Base-by-base conservation (phyloP, 352 stramenopile species). In the Globisporangium yorkense region DNA sequence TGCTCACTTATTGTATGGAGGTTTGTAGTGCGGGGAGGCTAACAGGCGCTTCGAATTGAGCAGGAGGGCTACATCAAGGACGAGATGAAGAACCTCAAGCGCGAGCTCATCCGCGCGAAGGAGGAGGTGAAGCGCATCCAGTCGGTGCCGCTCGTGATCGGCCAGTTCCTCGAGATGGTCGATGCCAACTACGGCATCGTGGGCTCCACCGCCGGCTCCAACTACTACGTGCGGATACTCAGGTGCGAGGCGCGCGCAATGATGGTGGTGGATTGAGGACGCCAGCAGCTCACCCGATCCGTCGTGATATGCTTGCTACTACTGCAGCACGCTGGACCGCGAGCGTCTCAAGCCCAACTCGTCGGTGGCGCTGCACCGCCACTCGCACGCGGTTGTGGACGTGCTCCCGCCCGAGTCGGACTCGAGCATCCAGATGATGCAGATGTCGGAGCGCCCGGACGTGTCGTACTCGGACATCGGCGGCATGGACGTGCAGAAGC, bases 151-250 rank as follows among this genome's bases (percentile, higher is more conserved):
- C 82, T 99, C 6, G 97, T 99, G 8, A 99, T 99, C 62, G 98
- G 97, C n/a, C 97, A 99, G 80, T 99, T 99, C 68, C 96, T 99
- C 50, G 97, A 99, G 79, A 99, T 99, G 96, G 98, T 99, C 65
- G 97, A 99, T 75, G 93, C 96, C 57, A 98, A 99, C 79, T 99
- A 99, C 71, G 97, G 97, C 56, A 99, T 99, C 66, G 96, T 99
- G 20, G 87, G 88, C 53, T 98, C 87, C 51, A 99, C 96, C 0
- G 96, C 96, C 5, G 97, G 97, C 43, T 98, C 93, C 52, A 99
- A 98, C 71, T 99, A 99, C 71, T 99, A 99, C 71, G 97, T 99
- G 49, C 84, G 97, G 53, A 98, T 99, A 76, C 77, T 99, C 44
- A 65, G 55, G 55, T 60, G 15, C 33, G 54, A 27, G 24, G 24